These are phyloP conservation scores for Chondrus crispus DNA, from an alignment of 23 red algal species.

Conservation along the genomic window DNA sequence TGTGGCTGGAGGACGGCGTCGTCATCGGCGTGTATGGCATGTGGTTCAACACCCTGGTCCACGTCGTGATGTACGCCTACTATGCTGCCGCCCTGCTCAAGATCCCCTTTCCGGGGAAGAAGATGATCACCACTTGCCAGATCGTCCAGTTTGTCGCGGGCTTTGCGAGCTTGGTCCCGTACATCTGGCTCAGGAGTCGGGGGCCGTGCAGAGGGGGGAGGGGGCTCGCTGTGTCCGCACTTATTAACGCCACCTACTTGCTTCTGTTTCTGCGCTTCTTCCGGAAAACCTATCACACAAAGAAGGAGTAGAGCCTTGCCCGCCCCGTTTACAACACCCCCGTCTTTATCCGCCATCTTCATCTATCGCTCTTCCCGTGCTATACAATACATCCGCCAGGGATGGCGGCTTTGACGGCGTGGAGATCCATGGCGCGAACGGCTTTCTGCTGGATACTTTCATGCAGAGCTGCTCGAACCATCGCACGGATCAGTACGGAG, in stretches of 20 bases:
- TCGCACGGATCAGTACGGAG: conserved; percentile 80
- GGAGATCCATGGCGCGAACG: conserved; percentile 78
- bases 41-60: conserved; percentile 88
- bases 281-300: conserved; percentile 41
- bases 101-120: conserved; percentile 55
- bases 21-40: conserved; percentile 76
- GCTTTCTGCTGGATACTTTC: conserved; percentile 78
- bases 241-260: conserved; percentile 85
- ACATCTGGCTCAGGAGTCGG: neutral
- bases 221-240: conserved; percentile 60
- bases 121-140: conserved; percentile 76
- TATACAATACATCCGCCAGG: neutral
- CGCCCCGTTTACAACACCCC: neutral
- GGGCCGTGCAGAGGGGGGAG: conserved; percentile 56
- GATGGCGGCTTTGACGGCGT: conserved; percentile 84
- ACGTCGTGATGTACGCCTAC: conserved; percentile 92
- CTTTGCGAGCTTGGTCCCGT: conserved; percentile 77
- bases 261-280: conserved; percentile 92
- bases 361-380: neutral
- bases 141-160: conserved; percentile 92
- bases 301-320: neutral
- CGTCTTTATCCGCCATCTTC: neutral
- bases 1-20: conserved; percentile 73
- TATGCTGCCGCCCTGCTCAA: conserved; percentile 58
- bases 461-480: conserved; percentile 70